A percentile compares a stretch with the other conserved stretches of the same genome.
These are phyloP conservation scores for Jaltomata sinuosa DNA, from an alignment of 257 asterid genomes.

Conservation along the genomic window DNA sequence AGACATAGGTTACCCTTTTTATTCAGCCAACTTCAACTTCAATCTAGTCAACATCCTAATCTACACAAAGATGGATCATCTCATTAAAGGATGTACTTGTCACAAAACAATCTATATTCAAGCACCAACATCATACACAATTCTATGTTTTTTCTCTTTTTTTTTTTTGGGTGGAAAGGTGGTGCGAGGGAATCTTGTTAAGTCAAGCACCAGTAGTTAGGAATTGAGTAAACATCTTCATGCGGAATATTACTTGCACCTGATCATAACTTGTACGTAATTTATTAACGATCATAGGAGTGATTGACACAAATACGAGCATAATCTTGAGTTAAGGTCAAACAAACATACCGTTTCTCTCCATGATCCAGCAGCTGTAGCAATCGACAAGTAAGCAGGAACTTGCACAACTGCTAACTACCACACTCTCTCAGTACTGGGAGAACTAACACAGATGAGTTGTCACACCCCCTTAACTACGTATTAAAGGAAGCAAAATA, in stretches of 20 bases:
- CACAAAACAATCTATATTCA: neutral
- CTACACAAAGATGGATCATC: neutral
- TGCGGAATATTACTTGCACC: neutral
- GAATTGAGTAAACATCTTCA: neutral
- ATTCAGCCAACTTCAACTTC: neutral
- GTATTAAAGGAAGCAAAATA: neutral
- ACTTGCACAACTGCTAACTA: neutral
- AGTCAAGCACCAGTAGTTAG: neutral
- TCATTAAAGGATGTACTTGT: neutral
- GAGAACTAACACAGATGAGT: neutral
- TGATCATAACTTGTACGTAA: neutral
- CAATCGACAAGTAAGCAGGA: neutral
- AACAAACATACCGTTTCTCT: neutral
- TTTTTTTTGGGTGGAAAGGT: neutral
- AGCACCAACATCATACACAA: neutral
- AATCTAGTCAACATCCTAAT: neutral
- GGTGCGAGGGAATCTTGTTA: neutral
- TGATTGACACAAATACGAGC: neutral
- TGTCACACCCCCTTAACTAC: neutral
- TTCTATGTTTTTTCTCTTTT: neutral
- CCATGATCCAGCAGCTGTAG: neutral
- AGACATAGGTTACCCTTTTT: neutral
- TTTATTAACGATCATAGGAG: neutral
- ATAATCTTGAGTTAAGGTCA: neutral
- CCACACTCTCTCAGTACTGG: neutral